Percentiles rank a stretch among this genome's conserved stretches.
phyloP scores from a whole-genome alignment of 2,329 filamentous ascomycete genomes.

The Bipolaris zeicola region DNA sequence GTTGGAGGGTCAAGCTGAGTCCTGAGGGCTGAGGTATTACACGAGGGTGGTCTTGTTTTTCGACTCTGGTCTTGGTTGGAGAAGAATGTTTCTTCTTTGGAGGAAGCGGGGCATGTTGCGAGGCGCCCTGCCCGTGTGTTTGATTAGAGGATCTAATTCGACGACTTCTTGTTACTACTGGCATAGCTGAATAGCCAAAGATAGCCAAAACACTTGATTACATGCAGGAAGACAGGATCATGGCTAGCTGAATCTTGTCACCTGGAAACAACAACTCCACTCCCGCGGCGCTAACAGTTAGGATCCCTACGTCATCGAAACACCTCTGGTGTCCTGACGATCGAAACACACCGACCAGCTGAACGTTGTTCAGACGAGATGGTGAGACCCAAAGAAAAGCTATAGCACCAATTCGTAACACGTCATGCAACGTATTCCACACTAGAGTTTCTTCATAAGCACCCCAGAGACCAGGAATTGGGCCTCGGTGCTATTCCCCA shows the following conservation, averaged over 20 bases:
- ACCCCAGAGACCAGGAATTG: too few species aligned
- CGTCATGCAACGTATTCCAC: not conserved
- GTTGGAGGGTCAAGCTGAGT: slow-evolving; percentile 30
- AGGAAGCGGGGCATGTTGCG: not conserved
- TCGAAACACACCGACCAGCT: not conserved
- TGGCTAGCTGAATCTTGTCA: not conserved
- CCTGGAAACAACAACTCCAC: not conserved
- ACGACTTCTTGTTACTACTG: slow-evolving; percentile 4
- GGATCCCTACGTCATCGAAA: not conserved
- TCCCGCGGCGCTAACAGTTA: not conserved
- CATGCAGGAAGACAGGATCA: not conserved
- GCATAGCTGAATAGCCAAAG: not conserved
- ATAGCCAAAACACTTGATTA: not conserved
- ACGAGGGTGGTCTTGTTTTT: slow-evolving; percentile 20
- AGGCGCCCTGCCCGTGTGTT: not conserved
- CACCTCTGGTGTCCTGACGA: not conserved
- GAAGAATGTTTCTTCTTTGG: slow-evolving; percentile 2
- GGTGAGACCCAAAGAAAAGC: not conserved
- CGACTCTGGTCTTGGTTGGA: slow-evolving; percentile 4
- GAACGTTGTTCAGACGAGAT: not conserved
- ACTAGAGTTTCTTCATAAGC: too few species aligned
- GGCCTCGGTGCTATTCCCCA: too few species aligned
- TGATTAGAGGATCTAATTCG: not conserved
- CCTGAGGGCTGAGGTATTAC: slow-evolving; percentile 23
- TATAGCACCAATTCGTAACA: not conserved